phyloP scores from a whole-genome alignment of 495 filamentous ascomycete genomes.

The Lasiosphaeris hirsuta region DNA sequence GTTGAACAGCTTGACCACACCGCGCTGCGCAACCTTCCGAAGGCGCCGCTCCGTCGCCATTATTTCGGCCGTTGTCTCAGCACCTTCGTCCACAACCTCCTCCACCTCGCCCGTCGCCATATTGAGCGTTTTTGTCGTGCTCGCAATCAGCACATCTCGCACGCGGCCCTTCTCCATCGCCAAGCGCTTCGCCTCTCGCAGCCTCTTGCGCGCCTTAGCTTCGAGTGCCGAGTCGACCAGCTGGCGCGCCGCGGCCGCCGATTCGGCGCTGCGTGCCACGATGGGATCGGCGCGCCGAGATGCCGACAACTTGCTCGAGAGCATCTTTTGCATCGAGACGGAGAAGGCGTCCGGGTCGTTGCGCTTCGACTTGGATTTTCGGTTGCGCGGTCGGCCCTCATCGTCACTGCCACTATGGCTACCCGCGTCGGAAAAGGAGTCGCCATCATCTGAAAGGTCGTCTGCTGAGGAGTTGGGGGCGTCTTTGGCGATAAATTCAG shows the following conservation, averaged over 20 bases:
- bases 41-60: slow-evolving; percentile 76
- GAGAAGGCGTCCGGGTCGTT: slow-evolving; percentile 90
- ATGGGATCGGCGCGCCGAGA: slow-evolving; percentile 82
- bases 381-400: slow-evolving; percentile 24
- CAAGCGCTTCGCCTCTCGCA: slow-evolving; percentile 76
- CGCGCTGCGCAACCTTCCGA: slow-evolving; percentile 81
- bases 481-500: slow-evolving; percentile 30
- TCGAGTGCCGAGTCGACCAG: slow-evolving; percentile 74
- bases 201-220: slow-evolving; percentile 67
- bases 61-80: slow-evolving; percentile 51
- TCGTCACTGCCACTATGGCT: slow-evolving; percentile 38
- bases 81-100: slow-evolving; percentile 35
- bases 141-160: slow-evolving; percentile 67
- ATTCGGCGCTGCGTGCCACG: slow-evolving; percentile 70
- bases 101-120: slow-evolving; percentile 42
- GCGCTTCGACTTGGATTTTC: slow-evolving; percentile 60
- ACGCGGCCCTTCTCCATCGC: slow-evolving; percentile 85
- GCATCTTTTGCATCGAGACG: slow-evolving; percentile 85
- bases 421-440: slow-evolving; percentile 33
- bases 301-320: slow-evolving; percentile 77
- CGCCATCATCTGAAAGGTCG: slow-evolving; percentile 33
- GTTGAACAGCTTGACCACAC: slow-evolving; percentile 94
- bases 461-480: slow-evolving; percentile 30
- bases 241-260: slow-evolving; percentile 61
- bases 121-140: slow-evolving; percentile 38